Percentiles rank a stretch among this genome's conserved stretches.
These are phyloP conservation scores for Fusarium sp. DNA, from an alignment of 2,329 filamentous ascomycete genomes.

Conservation along the genomic window DNA sequence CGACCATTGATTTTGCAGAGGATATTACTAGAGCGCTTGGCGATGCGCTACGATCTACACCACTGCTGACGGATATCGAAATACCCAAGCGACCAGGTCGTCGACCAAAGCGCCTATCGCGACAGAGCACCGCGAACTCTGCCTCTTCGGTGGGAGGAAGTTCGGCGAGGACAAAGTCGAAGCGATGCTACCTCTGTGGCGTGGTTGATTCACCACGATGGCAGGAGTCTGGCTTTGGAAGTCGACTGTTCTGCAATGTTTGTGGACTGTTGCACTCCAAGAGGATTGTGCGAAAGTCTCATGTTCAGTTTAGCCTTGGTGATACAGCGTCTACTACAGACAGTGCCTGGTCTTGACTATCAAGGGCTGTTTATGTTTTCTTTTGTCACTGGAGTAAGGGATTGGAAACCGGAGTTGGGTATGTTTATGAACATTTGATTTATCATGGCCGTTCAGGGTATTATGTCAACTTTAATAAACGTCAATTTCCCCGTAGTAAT, in stretches of 20 bases:
- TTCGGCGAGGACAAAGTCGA: neutral
- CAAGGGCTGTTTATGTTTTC: neutral
- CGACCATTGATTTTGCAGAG: neutral
- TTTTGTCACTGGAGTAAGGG: neutral
- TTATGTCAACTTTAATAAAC: neutral
- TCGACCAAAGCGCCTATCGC: neutral
- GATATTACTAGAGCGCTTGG: neutral
- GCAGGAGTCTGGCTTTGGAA: neutral
- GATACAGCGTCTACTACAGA: neutral
- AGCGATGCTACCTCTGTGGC: neutral
- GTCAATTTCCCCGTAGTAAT: neutral
- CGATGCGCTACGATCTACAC: neutral
- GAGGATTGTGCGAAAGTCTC: neutral
- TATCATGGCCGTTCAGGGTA: neutral
- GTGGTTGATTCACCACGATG: neutral
- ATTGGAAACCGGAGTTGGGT: neutral
- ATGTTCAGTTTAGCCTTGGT: neutral
- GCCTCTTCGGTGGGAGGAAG: neutral
- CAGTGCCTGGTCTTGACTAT: neutral
- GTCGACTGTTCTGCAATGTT: neutral
- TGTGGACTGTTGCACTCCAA: neutral
- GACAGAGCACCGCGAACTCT: neutral
- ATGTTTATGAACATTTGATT: neutral
- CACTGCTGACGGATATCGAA: neutral
- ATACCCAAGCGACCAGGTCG: neutral